Evolutionary conservation across 2,329 filamentous ascomycete genomes (phyloP).

Genomic region (Biscogniauxia marginata): DNA sequence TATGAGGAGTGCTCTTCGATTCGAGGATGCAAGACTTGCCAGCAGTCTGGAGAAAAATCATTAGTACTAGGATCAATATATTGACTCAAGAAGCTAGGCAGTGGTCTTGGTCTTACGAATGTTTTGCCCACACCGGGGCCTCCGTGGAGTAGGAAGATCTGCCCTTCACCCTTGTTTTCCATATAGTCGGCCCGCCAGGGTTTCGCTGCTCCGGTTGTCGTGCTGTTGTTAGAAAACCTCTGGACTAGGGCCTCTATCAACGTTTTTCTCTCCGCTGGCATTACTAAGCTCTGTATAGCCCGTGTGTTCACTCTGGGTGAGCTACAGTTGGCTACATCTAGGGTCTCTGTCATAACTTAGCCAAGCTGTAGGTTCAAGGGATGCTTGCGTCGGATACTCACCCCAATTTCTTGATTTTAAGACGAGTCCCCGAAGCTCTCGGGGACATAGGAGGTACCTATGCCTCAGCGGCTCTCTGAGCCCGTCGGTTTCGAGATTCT

Average conservation of each 20-base stretch:
- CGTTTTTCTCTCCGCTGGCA: conserved; percentile 9
- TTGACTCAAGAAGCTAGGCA: not conserved
- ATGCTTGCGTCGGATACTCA: no score
- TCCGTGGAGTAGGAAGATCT: conserved; percentile 27
- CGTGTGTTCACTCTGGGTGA: not conserved
- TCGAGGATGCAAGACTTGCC: no score
- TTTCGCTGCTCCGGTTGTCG: not conserved
- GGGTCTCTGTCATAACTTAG: no score
- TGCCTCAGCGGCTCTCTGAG: not conserved
- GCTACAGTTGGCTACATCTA: no score
- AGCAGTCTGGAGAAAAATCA: no score
- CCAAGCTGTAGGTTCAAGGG: no score
- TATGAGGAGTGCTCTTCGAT: no score
- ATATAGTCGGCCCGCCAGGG: conserved; percentile 23
- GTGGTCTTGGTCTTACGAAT: conserved; percentile 6
- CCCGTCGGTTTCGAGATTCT: no score
- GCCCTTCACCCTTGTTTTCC: conserved; percentile 22
- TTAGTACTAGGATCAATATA: no score
- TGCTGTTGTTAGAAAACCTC: not conserved
- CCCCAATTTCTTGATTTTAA: not conserved
- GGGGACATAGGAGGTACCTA: not conserved
- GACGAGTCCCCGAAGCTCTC: not conserved
- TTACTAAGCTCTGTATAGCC: conserved; percentile 11
- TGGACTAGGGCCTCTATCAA: conserved; percentile 17
- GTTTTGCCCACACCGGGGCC: conserved; percentile 27